These are phyloP conservation scores for Wickerhamomyces pijperi DNA, from an alignment of 805 yeast genomes.

Conservation along the genomic window DNA sequence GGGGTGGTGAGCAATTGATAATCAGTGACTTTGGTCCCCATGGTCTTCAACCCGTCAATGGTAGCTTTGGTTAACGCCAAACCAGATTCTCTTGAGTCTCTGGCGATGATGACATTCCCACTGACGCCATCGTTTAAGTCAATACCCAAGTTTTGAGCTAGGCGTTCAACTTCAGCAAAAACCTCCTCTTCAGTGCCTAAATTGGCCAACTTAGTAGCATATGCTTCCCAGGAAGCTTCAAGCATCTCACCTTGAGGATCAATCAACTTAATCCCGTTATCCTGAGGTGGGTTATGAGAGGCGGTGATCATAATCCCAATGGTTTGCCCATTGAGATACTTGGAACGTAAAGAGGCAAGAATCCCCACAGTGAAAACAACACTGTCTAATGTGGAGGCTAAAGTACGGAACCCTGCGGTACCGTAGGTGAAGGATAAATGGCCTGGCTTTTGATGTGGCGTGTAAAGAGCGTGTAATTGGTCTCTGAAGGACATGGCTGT, in stretches of 20 bases:
- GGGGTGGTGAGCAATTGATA: conserved; percentile 83
- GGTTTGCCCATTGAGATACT: conserved; percentile 49
- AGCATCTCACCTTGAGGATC: conserved; percentile 93
- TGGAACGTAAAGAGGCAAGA: conserved; percentile 76
- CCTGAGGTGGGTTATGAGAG: conserved; percentile 85
- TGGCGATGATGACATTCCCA: conserved; percentile 63
- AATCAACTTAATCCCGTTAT: conserved; percentile 87
- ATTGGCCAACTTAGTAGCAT: conserved; percentile 77
- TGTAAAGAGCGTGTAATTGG: conserved; percentile 7
- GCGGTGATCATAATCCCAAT: conserved; percentile 98
- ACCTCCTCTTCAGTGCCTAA: conserved; percentile 37
- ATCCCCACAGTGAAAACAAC: conserved; percentile 79
- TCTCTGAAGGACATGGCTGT: conserved; percentile 3
- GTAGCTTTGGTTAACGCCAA: conserved; percentile 50
- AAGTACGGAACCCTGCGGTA: conserved; percentile 93
- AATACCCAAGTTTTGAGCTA: conserved; percentile 33
- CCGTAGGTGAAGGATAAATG: conserved; percentile 54
- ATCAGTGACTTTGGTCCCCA: conserved; percentile 37
- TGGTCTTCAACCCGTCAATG: conserved; percentile 45
- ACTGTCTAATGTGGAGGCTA: conserved; percentile 59
- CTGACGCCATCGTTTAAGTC: conserved; percentile 30
- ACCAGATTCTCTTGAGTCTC: conserved; percentile 86
- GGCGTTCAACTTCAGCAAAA: conserved; percentile 21
- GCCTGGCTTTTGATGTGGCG: conserved; percentile 29
- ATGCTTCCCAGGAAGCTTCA: conserved; percentile 69